Base-by-base conservation (phyloP, 106 monocot species). In the Dendrobium chrysotoxum region DNA sequence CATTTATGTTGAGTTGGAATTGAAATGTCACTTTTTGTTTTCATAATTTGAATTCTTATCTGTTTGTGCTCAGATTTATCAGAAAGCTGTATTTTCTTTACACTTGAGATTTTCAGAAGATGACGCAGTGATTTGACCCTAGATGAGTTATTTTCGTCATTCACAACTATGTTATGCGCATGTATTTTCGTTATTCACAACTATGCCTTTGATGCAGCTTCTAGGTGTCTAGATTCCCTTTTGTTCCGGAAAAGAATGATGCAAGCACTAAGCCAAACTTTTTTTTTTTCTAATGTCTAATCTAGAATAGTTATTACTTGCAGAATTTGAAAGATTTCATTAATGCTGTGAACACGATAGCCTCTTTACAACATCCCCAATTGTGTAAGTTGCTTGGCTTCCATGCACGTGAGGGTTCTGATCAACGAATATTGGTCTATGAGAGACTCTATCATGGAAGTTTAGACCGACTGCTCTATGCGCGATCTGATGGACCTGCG, bases 301-400 rank as follows among this genome's bases (percentile, higher is more conserved):
- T 67, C 26, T 15, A 28, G 26, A 67, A 67, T 72, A 42, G 75
- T 50, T 50, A 13, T 50, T 21, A 80, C n/a, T 77, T 81, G 57
- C 83, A 99, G 95, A 89, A 83, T 21, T 76, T 88, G 64, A 95
- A 92, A 78, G 98, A 95, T 73, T 99, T 99, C 86, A 71, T 93
- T 50, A 91, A 80, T 58, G 88, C 90, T 79, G 88, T 86, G 75
- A 95, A 89, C 70, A 89, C 85, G 28, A 84, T 99, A 38, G 83
- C 95, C 61, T 85, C 91, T 4, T 65, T 99, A 44, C 92, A 95
- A 50, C 92, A 93, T 82, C 92, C 95, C 6, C 86, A 99, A 38
- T 82, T 99, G 7, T 99, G 95, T 75, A 99, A 93, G 66, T 82
- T 99, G 75, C 80, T 99, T 61, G 98, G 98, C 41, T 93, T 91